A percentile compares a stretch with the other conserved stretches of the same genome.
Conservation (phyloP, 805 yeast genomes). For the Jamesozyma piceae region DNA sequence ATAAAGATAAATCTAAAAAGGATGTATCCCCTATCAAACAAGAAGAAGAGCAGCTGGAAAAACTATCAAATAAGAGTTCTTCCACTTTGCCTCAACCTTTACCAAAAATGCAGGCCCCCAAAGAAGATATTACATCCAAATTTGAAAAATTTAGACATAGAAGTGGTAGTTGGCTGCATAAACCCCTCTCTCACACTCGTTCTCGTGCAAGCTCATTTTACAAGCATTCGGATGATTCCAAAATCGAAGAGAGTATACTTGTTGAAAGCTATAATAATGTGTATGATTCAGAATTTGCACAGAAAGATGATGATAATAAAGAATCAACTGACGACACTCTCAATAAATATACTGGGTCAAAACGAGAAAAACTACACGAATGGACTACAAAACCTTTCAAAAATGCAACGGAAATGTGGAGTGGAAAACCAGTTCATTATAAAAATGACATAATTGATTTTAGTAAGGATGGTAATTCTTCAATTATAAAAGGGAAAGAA, state of each 20-base stretch:
- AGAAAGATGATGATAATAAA: background rate
- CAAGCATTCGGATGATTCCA: background rate
- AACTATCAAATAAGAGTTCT: background rate
- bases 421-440: conserved; percentile 56
- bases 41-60: background rate
- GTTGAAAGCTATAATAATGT: conserved; percentile 3
- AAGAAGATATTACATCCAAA: background rate
- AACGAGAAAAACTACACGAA: conserved; percentile 4
- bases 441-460: conserved; percentile 31
- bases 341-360: background rate
- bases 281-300: background rate
- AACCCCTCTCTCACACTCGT: background rate
- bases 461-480: conserved; percentile 42
- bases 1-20: background rate
- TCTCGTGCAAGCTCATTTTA: background rate
- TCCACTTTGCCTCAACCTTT: background rate
- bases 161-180: conserved; percentile 4
- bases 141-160: conserved; percentile 1
- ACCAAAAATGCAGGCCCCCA: background rate
- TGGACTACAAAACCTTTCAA: conserved; percentile 16
- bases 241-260: conserved; percentile 9
- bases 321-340: background rate
- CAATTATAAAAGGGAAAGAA: conserved; percentile 37
- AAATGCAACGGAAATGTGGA: conserved; percentile 39
- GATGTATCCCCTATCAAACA: too few relatives aligned